Evolutionary conservation across 73 alveolate species (phyloP), one percentile per base, ranked within the genome.

Genomic region (Urostyla sp.): DNA sequence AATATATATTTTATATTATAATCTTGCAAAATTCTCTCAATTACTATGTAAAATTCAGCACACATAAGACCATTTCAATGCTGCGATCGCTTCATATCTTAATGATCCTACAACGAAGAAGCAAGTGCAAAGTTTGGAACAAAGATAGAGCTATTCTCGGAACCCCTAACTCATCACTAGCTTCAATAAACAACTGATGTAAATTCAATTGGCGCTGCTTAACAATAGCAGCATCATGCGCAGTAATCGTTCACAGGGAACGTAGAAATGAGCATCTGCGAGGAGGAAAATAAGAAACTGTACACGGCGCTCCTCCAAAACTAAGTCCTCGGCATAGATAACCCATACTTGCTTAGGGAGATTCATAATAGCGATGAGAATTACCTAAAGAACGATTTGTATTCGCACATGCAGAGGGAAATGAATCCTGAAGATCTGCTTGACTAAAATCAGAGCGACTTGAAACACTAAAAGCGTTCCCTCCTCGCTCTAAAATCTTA

Each of bases 271-370:
- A n/a, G 75, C 66, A n/a, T 24, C 50, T 21, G 34, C 43, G 80
- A 81, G 60, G 92, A 84, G 18, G 92, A 84, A 44, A 80, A 84
- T 72, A 76, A 75, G 26, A 74, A 53, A 26, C 31, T 84, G 50
- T 84, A 84, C 74, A 55, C 84, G 38, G 84, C 92, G 1, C 35
- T 84, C 11, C 85, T 84, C 15, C 82, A 75, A 32, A 84, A 74
- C 52, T 40, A 84, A 51, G 87, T 84, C 2, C 77, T 84, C 7
- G 86, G 86, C 26, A 51, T 73, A 1, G 72, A 51, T 28, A 73
- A 73, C 24, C 75, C 76, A 1, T 52, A 23, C 31, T 18, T 73
- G 18, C 24, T 73, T 26, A 61, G 43, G 15, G 80, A 66, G 46
- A 66, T 66, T 6, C 80, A 66, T 26, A 21, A 66, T 20, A 40